These are phyloP conservation scores for Rhodamnia rubescens DNA, from an alignment of 345 rosid genomes.

Conservation along the genomic window DNA sequence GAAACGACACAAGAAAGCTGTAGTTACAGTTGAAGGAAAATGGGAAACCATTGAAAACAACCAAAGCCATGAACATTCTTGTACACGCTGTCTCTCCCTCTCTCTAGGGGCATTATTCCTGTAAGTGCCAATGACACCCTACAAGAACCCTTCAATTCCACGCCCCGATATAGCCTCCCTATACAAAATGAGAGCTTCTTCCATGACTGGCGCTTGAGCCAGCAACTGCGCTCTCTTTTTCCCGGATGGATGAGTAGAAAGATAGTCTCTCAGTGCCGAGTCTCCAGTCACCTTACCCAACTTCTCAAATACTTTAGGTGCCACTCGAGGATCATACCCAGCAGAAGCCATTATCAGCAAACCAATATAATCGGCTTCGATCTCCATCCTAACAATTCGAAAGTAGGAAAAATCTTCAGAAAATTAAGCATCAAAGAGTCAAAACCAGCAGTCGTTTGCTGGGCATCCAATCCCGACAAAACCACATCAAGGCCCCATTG, in stretches of 20 bases:
- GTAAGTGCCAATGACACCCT: neutral
- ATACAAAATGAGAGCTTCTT: constrained; percentile 71
- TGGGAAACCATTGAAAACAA: neutral
- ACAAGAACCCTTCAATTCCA: constrained; percentile 75
- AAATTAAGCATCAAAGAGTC: neutral
- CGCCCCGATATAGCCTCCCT: constrained; percentile 52
- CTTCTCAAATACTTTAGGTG: constrained; percentile 76
- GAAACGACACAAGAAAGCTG: neutral
- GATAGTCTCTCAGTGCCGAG: constrained; percentile 39
- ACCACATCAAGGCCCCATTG: neutral
- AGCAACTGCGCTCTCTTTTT: constrained; percentile 66
- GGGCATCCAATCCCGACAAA: neutral
- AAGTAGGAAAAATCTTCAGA: neutral
- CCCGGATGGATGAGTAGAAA: constrained; percentile 95
- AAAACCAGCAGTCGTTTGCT: neutral
- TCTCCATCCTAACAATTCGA: constrained; percentile 58
- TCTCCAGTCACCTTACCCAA: constrained; percentile 55
- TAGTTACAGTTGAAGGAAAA: neutral
- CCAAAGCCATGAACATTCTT: neutral
- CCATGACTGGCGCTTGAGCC: constrained; percentile 80
- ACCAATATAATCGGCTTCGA: constrained; percentile 91
- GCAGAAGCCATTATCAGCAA: constrained; percentile 71
- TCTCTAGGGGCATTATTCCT: neutral
- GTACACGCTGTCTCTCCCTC: neutral
- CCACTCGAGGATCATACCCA: constrained; percentile 82